Base-by-base conservation (phyloP, 2,329 filamentous ascomycete species). In the Macrophomina tecta region DNA sequence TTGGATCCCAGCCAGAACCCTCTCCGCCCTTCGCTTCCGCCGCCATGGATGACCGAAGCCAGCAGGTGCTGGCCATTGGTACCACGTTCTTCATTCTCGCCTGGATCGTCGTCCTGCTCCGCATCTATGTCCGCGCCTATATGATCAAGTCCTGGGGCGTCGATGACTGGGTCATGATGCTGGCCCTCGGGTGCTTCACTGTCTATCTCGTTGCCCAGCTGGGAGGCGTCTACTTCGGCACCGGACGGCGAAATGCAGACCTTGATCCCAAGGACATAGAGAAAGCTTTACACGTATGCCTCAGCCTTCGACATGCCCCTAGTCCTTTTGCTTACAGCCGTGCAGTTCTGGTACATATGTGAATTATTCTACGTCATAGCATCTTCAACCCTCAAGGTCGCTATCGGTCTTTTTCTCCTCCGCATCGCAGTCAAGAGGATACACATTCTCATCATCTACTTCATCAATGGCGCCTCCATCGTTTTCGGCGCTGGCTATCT, bases 291-390 rank as follows among this genome's bases (percentile, higher is more conserved):
- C 58, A 74, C 40, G 77, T 78, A 63, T 51, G 69, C 36, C 9
- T 9, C 12, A 56, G 7, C 4, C 42, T 8, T 23, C 32, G 8
- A 14, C 38, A 36, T n/a, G 6, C 18, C 4, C 1, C 32, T 38
- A 55, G 46, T 48, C 2, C 28, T 30, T 2, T n/a, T 62, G 11
- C 68, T 76, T n/a, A 75, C 70, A 8, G 12, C 28, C 2, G 38
- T 9, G 9, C 61, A 81, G 79, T 80, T 76, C 70, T 87, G 84
- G 84, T 87, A 83, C 76, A 79, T 87, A n/a, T 84, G 83, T 69
- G 85, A 87, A 70, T 75, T 84, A n/a, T 81, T 82, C 69, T 87
- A 87, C 72, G 80, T 83, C 7, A 73, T 84, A 65, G 78, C 80
- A 5, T 84, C 80, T 28, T 78, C 81, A 46, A 72, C 82, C 12